Conservation (phyloP, 192 early-diverging fungal genomes). For the Coemansia sp. region DNA sequence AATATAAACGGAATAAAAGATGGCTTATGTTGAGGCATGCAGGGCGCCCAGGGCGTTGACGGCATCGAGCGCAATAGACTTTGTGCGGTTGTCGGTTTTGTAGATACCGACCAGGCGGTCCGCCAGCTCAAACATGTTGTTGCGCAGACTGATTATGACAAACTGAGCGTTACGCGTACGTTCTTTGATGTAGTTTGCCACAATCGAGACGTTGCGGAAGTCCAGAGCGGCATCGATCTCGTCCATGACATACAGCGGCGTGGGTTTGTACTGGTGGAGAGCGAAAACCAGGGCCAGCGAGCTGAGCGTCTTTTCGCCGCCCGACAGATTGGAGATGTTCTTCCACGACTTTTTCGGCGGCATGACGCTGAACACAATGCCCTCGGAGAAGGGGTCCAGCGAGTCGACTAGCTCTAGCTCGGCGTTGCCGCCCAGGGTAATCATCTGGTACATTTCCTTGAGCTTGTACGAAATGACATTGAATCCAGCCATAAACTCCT, state of each 20-base stretch:
- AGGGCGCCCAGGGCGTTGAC: slow-evolving; percentile 28
- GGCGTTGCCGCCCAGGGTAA: slow-evolving; percentile 96
- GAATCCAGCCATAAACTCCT: slow-evolving; percentile 96
- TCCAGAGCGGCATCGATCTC: slow-evolving; percentile 99
- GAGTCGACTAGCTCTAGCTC: slow-evolving; percentile 95
- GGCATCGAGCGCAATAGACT: slow-evolving; percentile 58
- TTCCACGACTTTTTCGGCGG: slow-evolving; percentile 99
- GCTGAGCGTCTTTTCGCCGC: slow-evolving; percentile 98
- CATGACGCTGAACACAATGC: slow-evolving; percentile 98
- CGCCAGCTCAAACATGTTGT: slow-evolving; percentile 99
- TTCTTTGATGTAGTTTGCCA: slow-evolving; percentile 98
- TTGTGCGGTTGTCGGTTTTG: slow-evolving; percentile 90
- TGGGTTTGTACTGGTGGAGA: slow-evolving; percentile 98
- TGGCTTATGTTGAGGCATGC: slow-evolving; percentile 4
- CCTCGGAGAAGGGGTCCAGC: slow-evolving; percentile 98
- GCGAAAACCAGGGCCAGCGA: slow-evolving; percentile 99
- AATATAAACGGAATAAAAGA: too few relatives aligned
- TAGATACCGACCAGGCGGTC: slow-evolving; percentile 98
- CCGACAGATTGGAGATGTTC: slow-evolving; percentile 98
- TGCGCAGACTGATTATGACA: slow-evolving; percentile 95
- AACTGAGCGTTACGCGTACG: slow-evolving; percentile 97
- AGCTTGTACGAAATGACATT: slow-evolving; percentile 87
- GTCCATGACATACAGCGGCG: slow-evolving; percentile 99
- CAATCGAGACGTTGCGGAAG: slow-evolving; percentile 98
- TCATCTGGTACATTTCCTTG: slow-evolving; percentile 99